Base-by-base conservation (phyloP, 192 early-diverging fungal genomes). In the Entomortierella parvispora region DNA sequence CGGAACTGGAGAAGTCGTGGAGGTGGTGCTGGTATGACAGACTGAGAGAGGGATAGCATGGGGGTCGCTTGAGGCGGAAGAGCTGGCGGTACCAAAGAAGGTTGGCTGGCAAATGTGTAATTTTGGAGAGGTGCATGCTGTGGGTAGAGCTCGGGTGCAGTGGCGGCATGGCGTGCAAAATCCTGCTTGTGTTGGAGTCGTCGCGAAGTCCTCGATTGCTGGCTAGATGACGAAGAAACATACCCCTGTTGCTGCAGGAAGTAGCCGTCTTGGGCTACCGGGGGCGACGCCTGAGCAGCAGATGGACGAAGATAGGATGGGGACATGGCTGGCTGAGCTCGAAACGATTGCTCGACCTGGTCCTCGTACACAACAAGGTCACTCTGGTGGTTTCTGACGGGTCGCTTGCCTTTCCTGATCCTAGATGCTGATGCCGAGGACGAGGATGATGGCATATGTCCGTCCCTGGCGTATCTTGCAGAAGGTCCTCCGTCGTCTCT, bases 1-100 rank as follows among this genome's bases (percentile, higher is more conserved):
- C 72, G 72, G 54, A 76, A 68, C 12, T 68, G 59, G 10, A 68
- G 46, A 2, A 76, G 53, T 23, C 72, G 58, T 55, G 72, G 59
- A 6, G 72, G 72, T 8, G 72, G 72, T 43, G 72, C 72, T 11
- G 72, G 65, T 5, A 76, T 33, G 0, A 66, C 59, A 3, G 72
- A 53, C 25, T 68, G 64, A 0, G 54, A 65, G 18, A 59, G 62
- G 33, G 62, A 55, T 14, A 58, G 11, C 8, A 52, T 65, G 12
- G 70, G 26, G 0, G 45, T 51, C n/a, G 17, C n/a, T n/a, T 31
- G 18, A 57, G n/a, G 29, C 12, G 20, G 46, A 11, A 17, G 52
- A 25, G 60, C 25, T 20, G 8, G 8, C 15, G 47, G 18, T 32
- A 49, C 60, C 6, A 44, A 10, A 10, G 47, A 43, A 20, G 46